Conservation (phyloP, 2,329 filamentous ascomycete species). For the Cercospora sp. region DNA sequence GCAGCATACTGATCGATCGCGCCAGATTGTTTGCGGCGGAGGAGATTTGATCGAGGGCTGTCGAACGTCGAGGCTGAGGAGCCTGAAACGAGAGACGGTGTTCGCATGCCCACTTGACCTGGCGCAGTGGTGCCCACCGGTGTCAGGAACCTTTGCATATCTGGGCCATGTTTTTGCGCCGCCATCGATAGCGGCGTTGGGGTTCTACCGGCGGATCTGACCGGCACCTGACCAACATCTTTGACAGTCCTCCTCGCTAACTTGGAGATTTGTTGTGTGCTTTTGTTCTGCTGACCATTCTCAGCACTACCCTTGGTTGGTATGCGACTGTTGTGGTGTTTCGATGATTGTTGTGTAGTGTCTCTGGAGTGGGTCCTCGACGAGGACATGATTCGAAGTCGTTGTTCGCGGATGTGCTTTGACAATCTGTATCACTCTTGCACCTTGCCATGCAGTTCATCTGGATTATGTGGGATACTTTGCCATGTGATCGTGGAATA, state of each 20-base stretch:
- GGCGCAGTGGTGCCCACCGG: conserved; percentile 13
- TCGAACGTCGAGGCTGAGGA: conserved; percentile 50
- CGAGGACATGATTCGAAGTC: not conserved
- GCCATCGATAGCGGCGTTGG: conserved; percentile 20
- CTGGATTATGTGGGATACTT: not conserved
- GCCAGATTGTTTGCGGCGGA: conserved; percentile 47
- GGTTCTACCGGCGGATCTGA: conserved; percentile 22
- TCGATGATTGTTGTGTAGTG: not conserved
- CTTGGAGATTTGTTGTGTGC: conserved; percentile 31
- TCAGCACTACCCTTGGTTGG: conserved; percentile 24
- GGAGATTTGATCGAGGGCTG: conserved; percentile 47
- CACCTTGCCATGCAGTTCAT: not conserved
- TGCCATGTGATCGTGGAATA: not conserved
- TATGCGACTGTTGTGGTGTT: conserved; percentile 27
- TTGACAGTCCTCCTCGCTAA: conserved; percentile 32
- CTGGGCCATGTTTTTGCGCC: conserved; percentile 13
- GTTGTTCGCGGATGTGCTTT: not conserved
- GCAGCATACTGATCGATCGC: conserved; percentile 44
- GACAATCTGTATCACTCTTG: not conserved
- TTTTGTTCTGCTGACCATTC: conserved; percentile 20
- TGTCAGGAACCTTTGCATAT: conserved; percentile 14
- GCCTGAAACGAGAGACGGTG: conserved; percentile 52
- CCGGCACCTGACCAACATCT: conserved; percentile 18
- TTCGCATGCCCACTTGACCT: conserved; percentile 38
- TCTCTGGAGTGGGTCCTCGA: conserved; percentile 2